Conservation (phyloP, 257 asterid genomes). For the Euphrasia confusa region DNA sequence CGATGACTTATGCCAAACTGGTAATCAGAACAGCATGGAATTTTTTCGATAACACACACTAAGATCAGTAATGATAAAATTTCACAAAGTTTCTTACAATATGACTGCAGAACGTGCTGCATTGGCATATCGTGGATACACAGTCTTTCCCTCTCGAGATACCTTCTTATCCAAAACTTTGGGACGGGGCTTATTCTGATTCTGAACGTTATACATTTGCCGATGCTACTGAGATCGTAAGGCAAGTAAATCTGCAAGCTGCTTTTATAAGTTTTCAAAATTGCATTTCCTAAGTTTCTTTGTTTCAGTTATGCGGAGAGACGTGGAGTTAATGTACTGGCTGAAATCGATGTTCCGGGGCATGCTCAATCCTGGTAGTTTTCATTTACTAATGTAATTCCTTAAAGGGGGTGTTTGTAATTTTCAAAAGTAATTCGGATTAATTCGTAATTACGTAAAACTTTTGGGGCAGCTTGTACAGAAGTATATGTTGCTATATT, state of each 20-base stretch:
- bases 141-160: slow-evolving; percentile 93
- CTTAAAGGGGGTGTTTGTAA: not conserved
- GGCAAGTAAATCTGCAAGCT: slow-evolving; percentile 37
- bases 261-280: not conserved
- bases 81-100: too few relatives aligned
- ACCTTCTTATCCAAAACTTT: slow-evolving; percentile 83
- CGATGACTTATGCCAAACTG: slow-evolving; percentile 89
- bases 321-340: slow-evolving; percentile 80
- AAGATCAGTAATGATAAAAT: too few relatives aligned
- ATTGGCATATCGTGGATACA: slow-evolving; percentile 95
- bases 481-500: too few relatives aligned
- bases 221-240: slow-evolving; percentile 79
- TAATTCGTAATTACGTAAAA: not conserved
- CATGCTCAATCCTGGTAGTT: slow-evolving; percentile 82
- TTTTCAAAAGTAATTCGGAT: not conserved
- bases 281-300: slow-evolving; percentile 2
- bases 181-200: slow-evolving; percentile 78
- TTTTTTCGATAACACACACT: too few relatives aligned
- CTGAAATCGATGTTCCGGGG: slow-evolving; percentile 94
- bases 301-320: slow-evolving; percentile 67
- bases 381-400: too few relatives aligned
- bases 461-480: not conserved
- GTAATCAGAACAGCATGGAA: slow-evolving; percentile 30
- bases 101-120: slow-evolving; percentile 77
- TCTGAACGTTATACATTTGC: slow-evolving; percentile 65